phyloP scores from a whole-genome alignment of 2,329 filamentous ascomycete genomes.

The Colletotrichum sansevieriae region DNA sequence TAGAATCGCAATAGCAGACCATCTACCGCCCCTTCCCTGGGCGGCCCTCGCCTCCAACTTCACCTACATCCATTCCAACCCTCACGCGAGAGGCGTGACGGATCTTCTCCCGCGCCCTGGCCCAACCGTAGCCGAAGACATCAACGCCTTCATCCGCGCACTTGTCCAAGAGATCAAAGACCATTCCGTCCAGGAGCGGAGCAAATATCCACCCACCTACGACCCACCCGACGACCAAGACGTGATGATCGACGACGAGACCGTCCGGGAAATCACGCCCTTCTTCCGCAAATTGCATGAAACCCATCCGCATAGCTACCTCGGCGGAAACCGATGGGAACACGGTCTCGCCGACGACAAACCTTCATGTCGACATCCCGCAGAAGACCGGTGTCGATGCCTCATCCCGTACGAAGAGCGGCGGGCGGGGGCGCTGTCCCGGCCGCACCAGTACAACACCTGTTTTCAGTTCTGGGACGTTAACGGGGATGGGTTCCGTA shows the following conservation, averaged over 20 bases:
- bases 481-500: constrained; percentile 34
- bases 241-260: not conserved
- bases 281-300: not conserved
- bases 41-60: constrained; percentile 31
- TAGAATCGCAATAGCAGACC: constrained; percentile 38
- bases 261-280: not conserved
- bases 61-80: constrained; percentile 16
- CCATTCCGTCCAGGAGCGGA: not conserved
- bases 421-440: not conserved
- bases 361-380: not conserved
- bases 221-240: not conserved
- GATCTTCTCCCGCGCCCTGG: constrained; percentile 33
- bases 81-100: constrained; percentile 7
- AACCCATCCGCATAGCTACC: not conserved
- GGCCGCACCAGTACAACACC: not conserved
- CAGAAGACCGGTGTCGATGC: not conserved
- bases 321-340: not conserved
- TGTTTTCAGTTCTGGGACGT: not conserved
- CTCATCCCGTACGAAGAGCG: constrained; percentile 6
- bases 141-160: constrained; percentile 38
- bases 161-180: constrained; percentile 11
- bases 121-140: constrained; percentile 33
- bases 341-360: not conserved
- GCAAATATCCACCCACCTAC: not conserved
- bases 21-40: constrained; percentile 43